phyloP scores from a whole-genome alignment of 176 grass and related monocot genomes.

The Oryza meridionalis region DNA sequence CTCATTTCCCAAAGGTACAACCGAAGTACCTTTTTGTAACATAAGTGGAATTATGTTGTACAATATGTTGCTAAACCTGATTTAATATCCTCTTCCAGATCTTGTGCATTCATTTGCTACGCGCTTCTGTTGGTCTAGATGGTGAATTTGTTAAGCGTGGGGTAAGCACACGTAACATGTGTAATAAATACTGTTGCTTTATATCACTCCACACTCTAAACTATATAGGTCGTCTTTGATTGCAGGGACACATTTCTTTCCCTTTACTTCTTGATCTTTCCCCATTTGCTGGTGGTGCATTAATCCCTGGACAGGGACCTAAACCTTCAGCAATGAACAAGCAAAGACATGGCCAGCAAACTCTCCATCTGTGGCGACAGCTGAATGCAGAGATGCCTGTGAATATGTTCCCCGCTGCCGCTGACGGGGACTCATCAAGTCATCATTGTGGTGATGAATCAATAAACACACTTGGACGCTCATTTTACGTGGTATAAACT shows the following conservation, averaged over 20 bases:
- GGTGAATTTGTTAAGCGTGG: conserved; percentile 71
- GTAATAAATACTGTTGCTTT: background rate
- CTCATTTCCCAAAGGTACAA: conserved; percentile 73
- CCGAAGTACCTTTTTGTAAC: conserved; percentile 9
- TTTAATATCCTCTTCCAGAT: conserved; percentile 56
- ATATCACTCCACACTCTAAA: conserved; percentile 20
- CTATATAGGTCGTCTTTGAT: conserved; percentile 20
- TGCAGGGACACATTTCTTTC: conserved; percentile 84
- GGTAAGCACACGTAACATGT: conserved; percentile 43
- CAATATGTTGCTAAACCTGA: conserved; percentile 34
- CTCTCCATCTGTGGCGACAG: conserved; percentile 42
- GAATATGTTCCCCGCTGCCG: conserved; percentile 38
- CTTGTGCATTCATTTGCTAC: conserved; percentile 89
- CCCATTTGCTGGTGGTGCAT: conserved; percentile 56
- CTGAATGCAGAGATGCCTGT: conserved; percentile 49
- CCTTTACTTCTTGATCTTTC: conserved; percentile 82
- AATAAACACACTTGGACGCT: background rate
- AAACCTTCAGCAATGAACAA: conserved; percentile 31
- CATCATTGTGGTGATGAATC: conserved; percentile 20
- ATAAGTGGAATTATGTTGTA: conserved; percentile 28
- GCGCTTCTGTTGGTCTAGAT: conserved; percentile 64
- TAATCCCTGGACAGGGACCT: conserved; percentile 29
- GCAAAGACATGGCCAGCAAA: conserved; percentile 30
- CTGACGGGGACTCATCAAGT: conserved; percentile 39
- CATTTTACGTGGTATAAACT: conserved; percentile 22